Evolutionary conservation across 176 grass and related monocot species (phyloP), one percentile per base, ranked within the genome.

Genomic region (Hyparrhenia diplandra): DNA sequence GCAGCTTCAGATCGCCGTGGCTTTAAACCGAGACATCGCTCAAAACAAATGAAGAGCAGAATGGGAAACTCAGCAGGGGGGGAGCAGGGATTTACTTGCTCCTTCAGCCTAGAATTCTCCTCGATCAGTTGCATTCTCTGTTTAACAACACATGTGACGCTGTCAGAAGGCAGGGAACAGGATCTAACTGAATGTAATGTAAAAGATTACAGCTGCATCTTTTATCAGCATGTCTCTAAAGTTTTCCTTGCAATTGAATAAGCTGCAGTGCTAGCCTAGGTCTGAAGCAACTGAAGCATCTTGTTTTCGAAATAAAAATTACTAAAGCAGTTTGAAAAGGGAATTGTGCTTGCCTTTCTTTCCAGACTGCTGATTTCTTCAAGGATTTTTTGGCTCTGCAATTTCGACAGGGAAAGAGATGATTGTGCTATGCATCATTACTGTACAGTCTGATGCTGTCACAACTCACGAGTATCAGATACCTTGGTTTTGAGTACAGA

Each of bases 401-500:
- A 63, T 29, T 60, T 52, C 17, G 34, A 45, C 86, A 71, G 2
- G 10, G 2, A 37, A 58, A 4, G 45, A 78, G 31, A 34, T 16
- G 17, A 13, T 80, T 39, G 62, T 1, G 11, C 37, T 74, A 25
- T 29, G 28, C 67, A 71, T 47, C 58, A 71, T 71, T 71, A 47
- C 24, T 29, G 69, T 29, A 69, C 16, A 10, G 13, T n/a, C 24
- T 31, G 49, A 52, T 80, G 36, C 14, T 79, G 25, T 62, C 25
- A 25, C 51, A n/a, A 54, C 51, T 45, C 5, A 55, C 2, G 18
- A 16, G 28, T 47, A 30, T 47, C 69, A 29, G 3, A 21, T 69
- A 94, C 95, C 86, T 97, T 88, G 64, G 69, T 93, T 73, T 94
- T 89, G 17, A 91, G 88, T 20, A 94, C 84, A 11, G 57, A 51